Evolutionary conservation across 2,329 filamentous ascomycete genomes (phyloP).

Genomic region (Fusarium tuaranense): DNA sequence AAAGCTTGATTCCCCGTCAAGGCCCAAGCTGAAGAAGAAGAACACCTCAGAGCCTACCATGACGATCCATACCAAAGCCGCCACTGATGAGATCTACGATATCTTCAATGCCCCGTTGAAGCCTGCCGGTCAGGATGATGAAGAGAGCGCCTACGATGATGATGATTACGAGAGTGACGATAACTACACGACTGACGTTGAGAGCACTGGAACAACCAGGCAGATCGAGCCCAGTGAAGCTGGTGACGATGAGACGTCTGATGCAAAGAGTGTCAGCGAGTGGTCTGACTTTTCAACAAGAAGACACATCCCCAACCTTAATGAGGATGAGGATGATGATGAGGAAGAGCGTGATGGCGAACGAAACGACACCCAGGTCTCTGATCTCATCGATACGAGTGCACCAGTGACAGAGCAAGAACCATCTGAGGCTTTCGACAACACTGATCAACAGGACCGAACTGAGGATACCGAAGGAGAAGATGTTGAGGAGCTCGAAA

Average conservation of each 20-base stretch:
- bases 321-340: slow-evolving; percentile 45
- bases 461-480: slow-evolving; percentile 47
- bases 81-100: slow-evolving; percentile 96
- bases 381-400: slow-evolving; percentile 55
- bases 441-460: slow-evolving; percentile 8
- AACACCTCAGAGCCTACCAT: slow-evolving; percentile 88
- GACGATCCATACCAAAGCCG: slow-evolving; percentile 95
- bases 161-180: slow-evolving; percentile 78
- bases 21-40: slow-evolving; percentile 86
- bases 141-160: slow-evolving; percentile 64
- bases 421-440: slow-evolving; percentile 15
- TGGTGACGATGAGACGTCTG: slow-evolving; percentile 62
- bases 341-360: slow-evolving; percentile 49
- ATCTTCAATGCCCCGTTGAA: slow-evolving; percentile 87
- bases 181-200: slow-evolving; percentile 86
- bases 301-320: slow-evolving; percentile 72
- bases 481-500: slow-evolving; percentile 54
- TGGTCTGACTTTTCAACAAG: slow-evolving; percentile 90
- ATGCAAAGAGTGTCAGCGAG: slow-evolving; percentile 76
- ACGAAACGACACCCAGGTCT: slow-evolving; percentile 50
- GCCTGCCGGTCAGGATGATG: slow-evolving; percentile 44
- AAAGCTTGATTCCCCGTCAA: slow-evolving; percentile 89
- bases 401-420: slow-evolving; percentile 41
- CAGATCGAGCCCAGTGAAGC: slow-evolving; percentile 65
- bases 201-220: slow-evolving; percentile 84